Evolutionary conservation across 768 basidiomycete genomes (phyloP).

Genomic region (Amanita rimosa): DNA sequence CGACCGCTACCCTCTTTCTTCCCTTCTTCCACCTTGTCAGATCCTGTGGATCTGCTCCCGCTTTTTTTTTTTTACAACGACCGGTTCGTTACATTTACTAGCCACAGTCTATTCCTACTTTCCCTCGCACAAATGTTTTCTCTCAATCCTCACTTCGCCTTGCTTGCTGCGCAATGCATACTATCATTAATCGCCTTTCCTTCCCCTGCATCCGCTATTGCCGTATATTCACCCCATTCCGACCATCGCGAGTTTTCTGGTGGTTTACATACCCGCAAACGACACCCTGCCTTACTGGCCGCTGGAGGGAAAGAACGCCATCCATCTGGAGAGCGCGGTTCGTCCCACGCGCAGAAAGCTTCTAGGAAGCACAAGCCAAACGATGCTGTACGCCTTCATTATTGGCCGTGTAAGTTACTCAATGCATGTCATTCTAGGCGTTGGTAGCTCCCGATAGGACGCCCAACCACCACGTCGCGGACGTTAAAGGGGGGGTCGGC

Average conservation of each 20-base stretch:
- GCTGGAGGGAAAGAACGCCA: neutral
- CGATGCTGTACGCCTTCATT: neutral
- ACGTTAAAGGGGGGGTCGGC: neutral
- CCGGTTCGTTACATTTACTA: conserved; percentile 5
- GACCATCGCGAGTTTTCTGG: neutral
- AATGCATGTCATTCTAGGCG: neutral
- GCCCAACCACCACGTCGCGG: neutral
- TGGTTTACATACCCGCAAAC: neutral
- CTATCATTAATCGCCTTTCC: neutral
- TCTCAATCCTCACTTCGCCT: conserved; percentile 3
- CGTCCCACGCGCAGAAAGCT: neutral
- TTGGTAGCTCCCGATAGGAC: neutral
- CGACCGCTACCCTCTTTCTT: conserved; percentile 3
- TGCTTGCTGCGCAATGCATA: conserved; percentile 5
- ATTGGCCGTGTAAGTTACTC: neutral
- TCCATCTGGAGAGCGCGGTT: neutral
- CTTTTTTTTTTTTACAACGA: conserved; percentile 5
- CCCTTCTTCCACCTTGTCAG: neutral
- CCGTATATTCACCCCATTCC: conserved; percentile 3
- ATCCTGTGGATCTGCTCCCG: conserved; percentile 4
- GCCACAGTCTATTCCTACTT: conserved; percentile 1
- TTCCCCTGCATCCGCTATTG: neutral
- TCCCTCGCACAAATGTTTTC: conserved; percentile 3
- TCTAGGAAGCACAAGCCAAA: neutral
- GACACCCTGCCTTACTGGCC: neutral